Percentiles rank a stretch among this genome's conserved stretches.
Evolutionary conservation across 768 basidiomycete species (phyloP).

Genomic region (Boletales sp.): DNA sequence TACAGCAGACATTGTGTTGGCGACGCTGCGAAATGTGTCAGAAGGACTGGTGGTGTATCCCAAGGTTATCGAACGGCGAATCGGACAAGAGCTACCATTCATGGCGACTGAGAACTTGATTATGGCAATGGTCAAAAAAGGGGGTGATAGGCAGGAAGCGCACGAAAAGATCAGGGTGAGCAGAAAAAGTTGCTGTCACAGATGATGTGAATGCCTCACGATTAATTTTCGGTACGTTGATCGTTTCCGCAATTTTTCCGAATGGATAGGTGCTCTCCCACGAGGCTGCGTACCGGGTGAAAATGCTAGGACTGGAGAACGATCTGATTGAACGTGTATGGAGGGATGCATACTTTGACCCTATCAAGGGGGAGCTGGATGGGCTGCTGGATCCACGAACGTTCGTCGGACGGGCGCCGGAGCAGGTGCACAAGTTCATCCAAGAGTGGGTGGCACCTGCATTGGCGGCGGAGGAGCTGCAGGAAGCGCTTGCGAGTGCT

Average conservation of each 20-base stretch:
- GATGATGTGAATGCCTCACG: constrained; percentile 13
- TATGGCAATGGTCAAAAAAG: constrained; percentile 95
- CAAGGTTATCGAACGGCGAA: constrained; percentile 87
- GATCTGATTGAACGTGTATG: constrained; percentile 90
- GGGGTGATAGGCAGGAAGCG: constrained; percentile 93
- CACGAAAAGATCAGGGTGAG: constrained; percentile 90
- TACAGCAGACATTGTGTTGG: constrained; percentile 93
- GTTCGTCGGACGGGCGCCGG: constrained; percentile 91
- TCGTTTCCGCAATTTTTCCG: constrained; percentile 2
- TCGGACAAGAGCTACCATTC: constrained; percentile 94
- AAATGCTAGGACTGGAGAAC: constrained; percentile 91
- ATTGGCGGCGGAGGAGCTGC: constrained; percentile 53
- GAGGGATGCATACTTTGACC: constrained; percentile 81
- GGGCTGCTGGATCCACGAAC: constrained; percentile 77
- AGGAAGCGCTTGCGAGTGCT: constrained; percentile 48
- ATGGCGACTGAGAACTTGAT: constrained; percentile 99
- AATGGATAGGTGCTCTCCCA: constrained; percentile 79
- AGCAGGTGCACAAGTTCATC: constrained; percentile 91
- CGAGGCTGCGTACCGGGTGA: constrained; percentile 91
- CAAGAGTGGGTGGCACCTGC: constrained; percentile 87
- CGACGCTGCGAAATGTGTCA: constrained; percentile 92
- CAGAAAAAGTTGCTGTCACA: constrained; percentile 10
- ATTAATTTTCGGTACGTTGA: constrained; percentile 7
- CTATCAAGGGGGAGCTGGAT: constrained; percentile 79
- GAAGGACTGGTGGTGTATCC: constrained; percentile 99